Evolutionary conservation across 192 early-diverging fungal species (phyloP).

Genomic region (Mortierella antarctica): DNA sequence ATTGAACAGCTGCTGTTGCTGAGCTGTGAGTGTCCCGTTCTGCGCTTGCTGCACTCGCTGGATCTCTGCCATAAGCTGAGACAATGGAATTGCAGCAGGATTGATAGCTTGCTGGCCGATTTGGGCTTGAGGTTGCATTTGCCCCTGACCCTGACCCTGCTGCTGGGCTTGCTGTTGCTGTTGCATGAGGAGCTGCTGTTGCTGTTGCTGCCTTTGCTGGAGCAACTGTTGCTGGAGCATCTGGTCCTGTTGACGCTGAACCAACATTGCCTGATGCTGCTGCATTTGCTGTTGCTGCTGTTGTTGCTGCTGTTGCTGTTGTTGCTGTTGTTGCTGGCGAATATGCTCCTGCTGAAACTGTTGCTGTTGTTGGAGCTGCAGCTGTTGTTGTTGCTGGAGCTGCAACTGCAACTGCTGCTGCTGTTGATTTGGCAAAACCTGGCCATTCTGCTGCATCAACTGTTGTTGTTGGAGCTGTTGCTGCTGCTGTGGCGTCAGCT

Average conservation of each 20-base stretch:
- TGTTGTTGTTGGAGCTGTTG: conserved; percentile 15
- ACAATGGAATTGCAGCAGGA: conserved; percentile 11
- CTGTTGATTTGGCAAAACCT: not conserved
- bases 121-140: conserved; percentile 15
- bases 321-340: conserved; percentile 12
- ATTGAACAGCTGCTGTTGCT: conserved; percentile 12
- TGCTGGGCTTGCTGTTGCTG: conserved; percentile 25
- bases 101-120: conserved; percentile 13
- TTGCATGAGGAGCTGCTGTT: conserved; percentile 25
- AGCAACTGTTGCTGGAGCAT: conserved; percentile 17
- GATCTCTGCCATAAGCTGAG: conserved; percentile 17
- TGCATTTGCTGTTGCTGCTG: conserved; percentile 25
- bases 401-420: conserved; percentile 10
- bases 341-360: conserved; percentile 15
- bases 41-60: conserved; percentile 25
- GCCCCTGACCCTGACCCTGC: conserved; percentile 19
- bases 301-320: conserved; percentile 12
- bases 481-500: conserved; percentile 21
- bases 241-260: conserved; percentile 23
- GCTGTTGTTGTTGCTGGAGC: conserved; percentile 14
- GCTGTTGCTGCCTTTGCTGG: conserved; percentile 7
- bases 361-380: conserved; percentile 10
- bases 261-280: conserved; percentile 22
- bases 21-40: conserved; percentile 9
- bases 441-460: not conserved